Evolutionary conservation across 2,329 filamentous ascomycete genomes (phyloP), one percentile per base, ranked within the genome.

Genomic region (Chaetomiaceae sp.): DNA sequence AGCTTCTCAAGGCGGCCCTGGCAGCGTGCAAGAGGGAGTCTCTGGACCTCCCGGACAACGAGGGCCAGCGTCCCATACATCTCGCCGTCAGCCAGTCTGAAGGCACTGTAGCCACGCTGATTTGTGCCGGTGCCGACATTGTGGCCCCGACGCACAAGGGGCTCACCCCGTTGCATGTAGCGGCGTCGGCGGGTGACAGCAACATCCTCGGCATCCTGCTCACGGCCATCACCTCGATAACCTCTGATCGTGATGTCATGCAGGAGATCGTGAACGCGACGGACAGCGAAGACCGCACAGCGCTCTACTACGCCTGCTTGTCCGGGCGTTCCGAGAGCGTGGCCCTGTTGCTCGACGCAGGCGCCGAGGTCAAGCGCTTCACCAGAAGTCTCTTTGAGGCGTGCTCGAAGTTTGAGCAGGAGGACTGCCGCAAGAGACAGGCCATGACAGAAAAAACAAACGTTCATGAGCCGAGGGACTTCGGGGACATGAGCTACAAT

Each of bases 91-190:
- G 13, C 1, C 56, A 53, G 1, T 66, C 62, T 0, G 58, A 62
- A 33, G 14, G 37, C 1, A 34, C 53, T 5, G 50, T 66, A 1
- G 58, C 56, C 16, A 51, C 50, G 8, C 60, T 74, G 9, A 58
- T 75, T 1, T 59, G 63, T 3, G 52, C 48, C 12, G 52, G 72
- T 4, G 70, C 70, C 0, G 60, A 73, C 60, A 58, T 66, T 0
- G 53, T 44, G 0, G 52, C 58, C 1, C 20, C 43, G 0, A 71
- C 69, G 0, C 12, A 62, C 4, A 63, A 70, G 6, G 67, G 66
- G 0, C 56, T 68, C 39, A 73, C 65, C 4, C 58, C 66, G 5
- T 60, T 76, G 3, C 72, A 75, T 41, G 46, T 75, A 16, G 69
- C 71, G 1, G 62, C 68, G 4, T 62, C 64, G 12, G 53, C 57